These are phyloP conservation scores for Bryoglossum gracile DNA, from an alignment of 495 filamentous ascomycete species.

Conservation along the genomic window DNA sequence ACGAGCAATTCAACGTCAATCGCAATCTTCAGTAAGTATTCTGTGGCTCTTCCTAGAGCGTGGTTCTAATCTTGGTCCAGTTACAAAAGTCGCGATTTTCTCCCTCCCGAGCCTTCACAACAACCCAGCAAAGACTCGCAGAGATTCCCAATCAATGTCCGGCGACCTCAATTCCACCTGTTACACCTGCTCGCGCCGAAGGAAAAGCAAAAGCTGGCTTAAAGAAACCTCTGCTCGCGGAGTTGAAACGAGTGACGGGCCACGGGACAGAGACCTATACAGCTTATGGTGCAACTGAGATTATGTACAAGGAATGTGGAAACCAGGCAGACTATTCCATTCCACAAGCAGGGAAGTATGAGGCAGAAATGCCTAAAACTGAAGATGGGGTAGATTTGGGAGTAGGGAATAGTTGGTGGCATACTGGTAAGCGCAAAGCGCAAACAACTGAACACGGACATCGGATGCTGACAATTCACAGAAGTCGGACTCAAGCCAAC, in stretches of 20 bases:
- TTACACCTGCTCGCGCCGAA: constrained; percentile 1
- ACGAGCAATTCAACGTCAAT: constrained; percentile 10
- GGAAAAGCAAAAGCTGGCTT: constrained; percentile 4
- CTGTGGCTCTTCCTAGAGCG: background rate
- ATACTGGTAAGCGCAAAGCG: no score
- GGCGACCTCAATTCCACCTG: constrained; percentile 12
- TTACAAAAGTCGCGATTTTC: background rate
- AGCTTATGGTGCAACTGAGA: constrained; percentile 70
- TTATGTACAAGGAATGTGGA: constrained; percentile 70
- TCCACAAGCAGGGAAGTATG: constrained; percentile 46
- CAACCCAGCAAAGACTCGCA: background rate
- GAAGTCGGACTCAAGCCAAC: constrained; percentile 58
- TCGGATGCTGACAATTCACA: no score
- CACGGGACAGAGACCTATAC: constrained; percentile 47
- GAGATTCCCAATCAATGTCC: constrained; percentile 9
- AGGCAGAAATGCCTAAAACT: constrained; percentile 52
- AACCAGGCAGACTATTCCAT: constrained; percentile 69
- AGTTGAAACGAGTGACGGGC: constrained; percentile 1
- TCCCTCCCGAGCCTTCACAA: constrained; percentile 12
- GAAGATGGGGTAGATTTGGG: constrained; percentile 73
- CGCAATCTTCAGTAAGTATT: constrained; percentile 7
- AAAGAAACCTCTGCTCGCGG: background rate
- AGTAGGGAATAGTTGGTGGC: constrained; percentile 72
- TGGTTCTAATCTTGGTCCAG: constrained; percentile 1
- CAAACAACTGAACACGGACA: no score